Base-by-base conservation (phyloP, 371 early-diverging fungal species). In the Mortierella sp. region DNA sequence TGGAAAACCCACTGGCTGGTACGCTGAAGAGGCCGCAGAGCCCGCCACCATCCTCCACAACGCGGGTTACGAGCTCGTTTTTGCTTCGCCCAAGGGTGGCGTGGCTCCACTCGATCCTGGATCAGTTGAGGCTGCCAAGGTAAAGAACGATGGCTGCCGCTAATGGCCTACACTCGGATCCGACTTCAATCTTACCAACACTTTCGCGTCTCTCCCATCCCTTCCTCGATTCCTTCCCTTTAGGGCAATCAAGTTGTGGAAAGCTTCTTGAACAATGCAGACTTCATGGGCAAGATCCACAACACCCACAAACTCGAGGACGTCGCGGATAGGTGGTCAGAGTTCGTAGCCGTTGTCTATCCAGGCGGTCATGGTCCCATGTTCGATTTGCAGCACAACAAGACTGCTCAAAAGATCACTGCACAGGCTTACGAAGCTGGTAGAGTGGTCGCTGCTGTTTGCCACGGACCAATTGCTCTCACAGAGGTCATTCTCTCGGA, bases 321-420 rank as follows among this genome's bases (percentile, higher is more conserved):
- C 26, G 62, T 83, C 42, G 21, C 67, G 18, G 67, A 63, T 34
- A 71, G 67, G 21, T 72, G 73, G 39, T 38, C 24, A 4, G 60
- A 81, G 7, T 82, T 80, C 49, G 72, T 45, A 24, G 82, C 80
- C 28, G 55, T 85, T 46, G 61, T 85, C 49, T 73, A 78, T 64
- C 85, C 85, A 2, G 85, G 85, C 18, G 85, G 85, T 10, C 83
- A 85, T 49, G 84, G 83, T 24, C 83, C 84, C 38, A 80, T 80
- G 81, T 79, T 60, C 48, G 84, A 84, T 62, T 70, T 84, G 8
- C 61, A 64, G 59, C 58, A 72, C 38, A 68, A 82, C 55, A 64
- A 72, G 63, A 62, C 54, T 5, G 65, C 82, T 6, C 62, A 61
- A 19, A 48, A 71, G 58, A 55, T 82, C 64, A 63, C 78, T 12